Conservation (phyloP, 2,329 filamentous ascomycete genomes). For the Fusarium nisikadoi region DNA sequence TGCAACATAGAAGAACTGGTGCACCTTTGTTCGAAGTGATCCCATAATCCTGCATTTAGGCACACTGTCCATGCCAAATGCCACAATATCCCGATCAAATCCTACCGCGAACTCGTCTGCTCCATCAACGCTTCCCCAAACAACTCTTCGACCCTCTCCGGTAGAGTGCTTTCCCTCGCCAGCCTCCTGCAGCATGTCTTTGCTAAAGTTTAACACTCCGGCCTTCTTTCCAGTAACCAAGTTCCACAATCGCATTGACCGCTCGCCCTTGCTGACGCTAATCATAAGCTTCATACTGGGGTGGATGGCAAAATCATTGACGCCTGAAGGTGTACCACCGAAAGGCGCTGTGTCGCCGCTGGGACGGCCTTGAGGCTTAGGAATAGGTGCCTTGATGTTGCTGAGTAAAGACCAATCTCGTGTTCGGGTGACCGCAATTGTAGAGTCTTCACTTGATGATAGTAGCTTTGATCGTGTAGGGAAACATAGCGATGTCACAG, state of each 20-base stretch:
- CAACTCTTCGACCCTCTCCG: conserved; percentile 84
- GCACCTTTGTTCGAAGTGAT: conserved; percentile 78
- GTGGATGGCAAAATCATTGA: conserved; percentile 96
- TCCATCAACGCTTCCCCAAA: conserved; percentile 78
- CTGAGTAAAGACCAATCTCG: conserved; percentile 91
- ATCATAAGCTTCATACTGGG: conserved; percentile 98
- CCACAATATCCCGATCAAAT: conserved; percentile 85
- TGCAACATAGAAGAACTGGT: conserved; percentile 79
- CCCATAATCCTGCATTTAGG: conserved; percentile 80
- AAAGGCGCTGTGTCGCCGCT: conserved; percentile 89
- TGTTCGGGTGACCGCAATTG: conserved; percentile 85
- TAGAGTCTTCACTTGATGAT: conserved; percentile 89
- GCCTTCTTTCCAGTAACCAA: conserved; percentile 96
- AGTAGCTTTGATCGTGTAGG: conserved; percentile 89
- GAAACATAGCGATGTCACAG: conserved; percentile 82
- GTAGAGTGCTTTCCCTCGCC: conserved; percentile 81
- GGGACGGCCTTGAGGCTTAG: conserved; percentile 81
- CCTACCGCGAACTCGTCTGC: conserved; percentile 87
- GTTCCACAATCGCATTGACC: conserved; percentile 95
- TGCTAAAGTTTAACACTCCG: conserved; percentile 86
- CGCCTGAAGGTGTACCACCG: conserved; percentile 83
- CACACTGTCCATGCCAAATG: conserved; percentile 89
- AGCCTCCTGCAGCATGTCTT: conserved; percentile 75
- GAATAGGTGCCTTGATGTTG: conserved; percentile 87
- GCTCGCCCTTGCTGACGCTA: conserved; percentile 88